These are phyloP conservation scores for Diplodia sapinea DNA, from an alignment of 2,329 filamentous ascomycete species.

Conservation along the genomic window DNA sequence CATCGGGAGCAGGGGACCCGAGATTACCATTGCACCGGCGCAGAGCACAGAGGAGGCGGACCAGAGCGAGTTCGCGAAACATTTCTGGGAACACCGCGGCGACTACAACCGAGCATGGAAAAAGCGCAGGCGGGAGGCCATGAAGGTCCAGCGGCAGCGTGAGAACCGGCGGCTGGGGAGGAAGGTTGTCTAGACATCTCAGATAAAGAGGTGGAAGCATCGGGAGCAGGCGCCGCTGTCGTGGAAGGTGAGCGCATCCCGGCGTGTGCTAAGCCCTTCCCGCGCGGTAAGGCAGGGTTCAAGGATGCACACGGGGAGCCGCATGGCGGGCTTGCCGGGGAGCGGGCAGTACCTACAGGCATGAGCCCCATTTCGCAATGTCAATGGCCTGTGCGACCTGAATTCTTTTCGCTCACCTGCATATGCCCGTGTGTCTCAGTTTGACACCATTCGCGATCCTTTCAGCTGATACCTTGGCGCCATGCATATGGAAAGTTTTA, in stretches of 20 bases:
- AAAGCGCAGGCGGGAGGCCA: conserved; percentile 63
- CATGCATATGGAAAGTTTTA: conserved; percentile 11
- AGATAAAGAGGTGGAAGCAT: conserved; percentile 22
- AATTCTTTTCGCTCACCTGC: conserved; percentile 22
- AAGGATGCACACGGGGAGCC: conserved; percentile 24
- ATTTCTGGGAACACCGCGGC: conserved; percentile 63
- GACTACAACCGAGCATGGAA: conserved; percentile 58
- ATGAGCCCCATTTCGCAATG: conserved; percentile 28
- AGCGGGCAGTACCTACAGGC: conserved; percentile 15
- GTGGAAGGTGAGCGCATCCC: conserved; percentile 9
- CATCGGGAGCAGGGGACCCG: conserved; percentile 35
- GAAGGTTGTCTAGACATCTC: conserved; percentile 32
- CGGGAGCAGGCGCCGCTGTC: conserved; percentile 2
- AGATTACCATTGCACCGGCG: conserved; percentile 37
- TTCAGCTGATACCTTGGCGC: conserved; percentile 2
- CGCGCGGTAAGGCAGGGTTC: conserved; percentile 21
- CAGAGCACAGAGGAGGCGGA: conserved; percentile 37
- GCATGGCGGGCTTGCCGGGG: conserved; percentile 21
- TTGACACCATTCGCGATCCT: conserved; percentile 17
- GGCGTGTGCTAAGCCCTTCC: conserved; percentile 9
- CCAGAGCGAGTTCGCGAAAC: conserved; percentile 66
- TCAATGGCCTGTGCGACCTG: conserved; percentile 15
- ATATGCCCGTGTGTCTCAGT: conserved; percentile 21
- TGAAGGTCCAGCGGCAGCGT: conserved; percentile 65
- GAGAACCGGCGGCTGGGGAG: conserved; percentile 62